Evolutionary conservation across 208 protist species (phyloP), one percentile per base, ranked within the genome.

Genomic region (Acanthamoeba lenticulata): DNA sequence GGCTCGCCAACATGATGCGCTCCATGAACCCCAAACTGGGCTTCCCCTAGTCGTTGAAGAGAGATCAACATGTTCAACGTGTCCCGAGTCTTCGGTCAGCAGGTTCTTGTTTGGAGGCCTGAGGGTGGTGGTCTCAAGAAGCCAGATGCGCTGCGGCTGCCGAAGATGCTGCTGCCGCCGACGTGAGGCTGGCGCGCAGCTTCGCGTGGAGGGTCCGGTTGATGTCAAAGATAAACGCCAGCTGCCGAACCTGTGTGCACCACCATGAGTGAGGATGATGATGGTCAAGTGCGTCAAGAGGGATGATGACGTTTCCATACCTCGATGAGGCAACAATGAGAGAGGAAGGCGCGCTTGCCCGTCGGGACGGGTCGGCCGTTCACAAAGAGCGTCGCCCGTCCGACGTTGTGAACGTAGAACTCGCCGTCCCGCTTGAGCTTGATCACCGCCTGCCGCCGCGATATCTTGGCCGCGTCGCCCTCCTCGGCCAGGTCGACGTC

Each of bases 351-450:
- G 9, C 83, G 57, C 15, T 90, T 67, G 6, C 83, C 83, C 15
- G 83, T 69, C 29, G 47, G 17, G 5, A 90, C 83, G 5, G 52
- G 47, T 45, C 57, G 47, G 15, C 83, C 83, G 83, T 90, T 90
- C 27, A 90, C 57, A 47, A 90, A 90, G 0, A 90, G 15, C 21
- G 57, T 69, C 21, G 52, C 57, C 4, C 83, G 83, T n/a, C 83
- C 83, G 32, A 90, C 47, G 83, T 90, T 90, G 29, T 57, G 34
- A 7, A 90, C 7, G 32, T 90, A 90, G 40, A 90, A 90, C 36
- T 90, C 83, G 6, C 83, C 42, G 36, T 90, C 83, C 49, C 57
- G 83, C 32, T 90, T 90, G 15, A 90, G 83, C 57, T 90, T 90
- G 83, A 90, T 90, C 47, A 90, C 38, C 32, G 83, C 72, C 72